A percentile compares a stretch with the other conserved stretches of the same genome.
These are phyloP conservation scores for Termitomyces sp. DNA, from an alignment of 768 basidiomycete species.

Conservation along the genomic window DNA sequence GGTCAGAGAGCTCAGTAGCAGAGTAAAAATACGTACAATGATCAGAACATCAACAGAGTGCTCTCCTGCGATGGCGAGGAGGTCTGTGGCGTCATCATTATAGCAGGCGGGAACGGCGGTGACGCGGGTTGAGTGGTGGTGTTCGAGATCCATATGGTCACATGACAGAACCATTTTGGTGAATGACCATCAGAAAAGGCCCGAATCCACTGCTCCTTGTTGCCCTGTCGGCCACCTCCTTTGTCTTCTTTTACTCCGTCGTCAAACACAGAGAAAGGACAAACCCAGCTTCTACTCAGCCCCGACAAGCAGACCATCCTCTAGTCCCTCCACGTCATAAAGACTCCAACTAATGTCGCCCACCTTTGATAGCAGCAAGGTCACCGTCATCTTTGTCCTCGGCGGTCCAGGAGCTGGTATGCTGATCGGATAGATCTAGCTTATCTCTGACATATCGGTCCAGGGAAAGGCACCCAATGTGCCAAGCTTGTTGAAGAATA, in stretches of 20 bases:
- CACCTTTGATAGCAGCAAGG: slow-evolving; percentile 63
- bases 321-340: slow-evolving; percentile 57
- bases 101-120: slow-evolving; percentile 58
- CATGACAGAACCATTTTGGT: slow-evolving; percentile 3
- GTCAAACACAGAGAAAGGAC: slow-evolving; percentile 50
- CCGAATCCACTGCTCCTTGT: slow-evolving; percentile 65
- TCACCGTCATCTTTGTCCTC: slow-evolving; percentile 90
- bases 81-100: slow-evolving; percentile 58
- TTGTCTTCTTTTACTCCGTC: slow-evolving; percentile 50
- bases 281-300: slow-evolving; percentile 55
- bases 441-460: background rate
- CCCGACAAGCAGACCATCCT: slow-evolving; percentile 58
- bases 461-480: slow-evolving; percentile 97
- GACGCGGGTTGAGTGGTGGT: slow-evolving; percentile 56
- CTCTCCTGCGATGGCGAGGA: slow-evolving; percentile 69
- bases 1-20: background rate
- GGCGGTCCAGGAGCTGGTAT: slow-evolving; percentile 95
- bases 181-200: slow-evolving; percentile 24
- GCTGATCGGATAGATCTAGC: slow-evolving; percentile 2
- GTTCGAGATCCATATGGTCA: slow-evolving; percentile 48
- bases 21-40: slow-evolving; percentile 38
- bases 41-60: slow-evolving; percentile 67
- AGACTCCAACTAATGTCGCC: slow-evolving; percentile 30
- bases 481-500: slow-evolving; percentile 77
- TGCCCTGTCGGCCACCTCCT: slow-evolving; percentile 50